A percentile compares a stretch with the other conserved stretches of the same genome.
phyloP scores from a whole-genome alignment of 108 stramenopile species.

The Schizochytrium sp. region DNA sequence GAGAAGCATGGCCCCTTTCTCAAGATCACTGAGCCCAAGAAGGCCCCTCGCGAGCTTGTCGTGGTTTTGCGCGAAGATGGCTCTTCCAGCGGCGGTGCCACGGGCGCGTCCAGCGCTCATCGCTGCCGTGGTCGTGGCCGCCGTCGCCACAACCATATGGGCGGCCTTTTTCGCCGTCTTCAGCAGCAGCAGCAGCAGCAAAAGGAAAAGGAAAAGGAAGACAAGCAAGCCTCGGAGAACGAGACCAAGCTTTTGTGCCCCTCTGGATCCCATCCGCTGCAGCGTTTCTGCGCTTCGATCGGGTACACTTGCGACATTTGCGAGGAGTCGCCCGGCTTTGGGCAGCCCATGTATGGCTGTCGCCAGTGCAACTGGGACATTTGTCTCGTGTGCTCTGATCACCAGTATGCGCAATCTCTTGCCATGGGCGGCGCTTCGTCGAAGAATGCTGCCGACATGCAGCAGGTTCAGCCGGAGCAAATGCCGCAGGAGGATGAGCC shows the following conservation, averaged over 20 bases:
- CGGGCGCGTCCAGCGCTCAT: not conserved
- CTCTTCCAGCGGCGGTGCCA: not conserved
- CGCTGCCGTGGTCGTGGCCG: not conserved
- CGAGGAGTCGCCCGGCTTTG: not conserved
- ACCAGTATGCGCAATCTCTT: not conserved
- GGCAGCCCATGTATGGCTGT: not conserved
- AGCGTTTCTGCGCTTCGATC: not conserved
- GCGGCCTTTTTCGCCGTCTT: not conserved
- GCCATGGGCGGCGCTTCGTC: not conserved
- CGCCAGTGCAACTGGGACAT: slow-evolving; percentile 14
- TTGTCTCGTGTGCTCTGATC: not conserved
- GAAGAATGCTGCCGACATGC: no score
- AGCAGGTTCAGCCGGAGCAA: no score
- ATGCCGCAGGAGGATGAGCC: no score
- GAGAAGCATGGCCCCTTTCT: slow-evolving; percentile 5
- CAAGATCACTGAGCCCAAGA: not conserved
- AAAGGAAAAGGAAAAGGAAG: not conserved
- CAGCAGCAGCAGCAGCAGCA: not conserved
- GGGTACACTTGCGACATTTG: not conserved
- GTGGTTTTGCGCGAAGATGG: not conserved
- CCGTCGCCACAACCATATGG: not conserved
- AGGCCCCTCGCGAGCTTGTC: slow-evolving; percentile 1
- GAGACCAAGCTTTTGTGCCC: not conserved
- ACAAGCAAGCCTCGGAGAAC: not conserved
- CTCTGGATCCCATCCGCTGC: not conserved